phyloP scores from a whole-genome alignment of 345 rosid species.

The Conringia planisiliqua region DNA sequence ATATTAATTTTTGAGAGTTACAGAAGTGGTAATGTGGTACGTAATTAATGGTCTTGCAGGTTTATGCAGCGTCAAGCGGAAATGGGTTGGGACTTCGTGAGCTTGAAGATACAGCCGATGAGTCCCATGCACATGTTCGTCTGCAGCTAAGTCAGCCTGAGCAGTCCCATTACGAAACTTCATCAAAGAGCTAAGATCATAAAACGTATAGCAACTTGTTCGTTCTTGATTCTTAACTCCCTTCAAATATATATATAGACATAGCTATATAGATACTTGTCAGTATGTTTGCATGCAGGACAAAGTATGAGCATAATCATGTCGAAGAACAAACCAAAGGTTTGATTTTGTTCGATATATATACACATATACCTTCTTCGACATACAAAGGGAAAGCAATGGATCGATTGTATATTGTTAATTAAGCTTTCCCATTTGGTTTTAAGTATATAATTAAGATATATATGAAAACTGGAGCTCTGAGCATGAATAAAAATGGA shows the following conservation, averaged over 20 bases:
- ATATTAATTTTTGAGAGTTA: background rate
- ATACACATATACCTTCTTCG: background rate
- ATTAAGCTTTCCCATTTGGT: background rate
- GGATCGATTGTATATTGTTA: background rate
- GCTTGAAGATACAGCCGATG: slow-evolving; percentile 28
- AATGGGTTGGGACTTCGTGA: slow-evolving; percentile 28
- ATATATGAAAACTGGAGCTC: background rate
- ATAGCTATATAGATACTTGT: background rate
- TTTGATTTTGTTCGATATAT: slow-evolving; percentile 5
- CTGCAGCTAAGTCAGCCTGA: slow-evolving; percentile 52
- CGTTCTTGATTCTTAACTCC: slow-evolving; percentile 4
- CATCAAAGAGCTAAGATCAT: slow-evolving; percentile 18
- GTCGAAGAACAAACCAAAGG: background rate
- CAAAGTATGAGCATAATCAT: background rate
- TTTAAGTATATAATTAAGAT: background rate
- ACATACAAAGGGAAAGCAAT: background rate
- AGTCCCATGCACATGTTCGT: slow-evolving; percentile 35
- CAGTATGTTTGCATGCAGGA: slow-evolving; percentile 5
- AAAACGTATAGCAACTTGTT: background rate
- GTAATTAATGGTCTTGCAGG: slow-evolving; percentile 41
- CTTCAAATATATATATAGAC: background rate
- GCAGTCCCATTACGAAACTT: slow-evolving; percentile 17
- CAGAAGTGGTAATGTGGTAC: background rate
- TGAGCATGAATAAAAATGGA: too few relatives aligned
- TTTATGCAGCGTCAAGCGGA: slow-evolving; percentile 33